phyloP scores from a whole-genome alignment of 2,329 filamentous ascomycete species.

The Cucurbitaria berberidis region DNA sequence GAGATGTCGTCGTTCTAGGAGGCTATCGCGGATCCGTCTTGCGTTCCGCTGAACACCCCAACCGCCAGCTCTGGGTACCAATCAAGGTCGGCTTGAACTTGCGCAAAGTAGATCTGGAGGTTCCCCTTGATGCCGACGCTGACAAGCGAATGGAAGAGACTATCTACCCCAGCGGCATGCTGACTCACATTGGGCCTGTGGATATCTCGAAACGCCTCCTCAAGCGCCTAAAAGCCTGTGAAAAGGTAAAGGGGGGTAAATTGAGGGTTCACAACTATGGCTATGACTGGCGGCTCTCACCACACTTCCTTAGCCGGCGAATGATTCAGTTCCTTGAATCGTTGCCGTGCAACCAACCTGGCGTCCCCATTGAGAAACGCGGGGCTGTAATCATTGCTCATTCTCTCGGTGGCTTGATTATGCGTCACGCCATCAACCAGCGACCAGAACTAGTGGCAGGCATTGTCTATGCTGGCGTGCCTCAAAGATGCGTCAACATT shows the following conservation, averaged over 20 bases:
- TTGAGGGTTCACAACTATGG: slow-evolving; percentile 88
- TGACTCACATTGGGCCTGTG: slow-evolving; percentile 89
- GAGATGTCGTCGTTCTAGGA: slow-evolving; percentile 86
- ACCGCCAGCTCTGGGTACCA: slow-evolving; percentile 92
- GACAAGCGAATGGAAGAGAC: slow-evolving; percentile 81
- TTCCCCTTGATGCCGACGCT: slow-evolving; percentile 80
- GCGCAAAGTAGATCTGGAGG: slow-evolving; percentile 87
- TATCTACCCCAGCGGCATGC: slow-evolving; percentile 86
- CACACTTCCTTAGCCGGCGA: slow-evolving; percentile 72
- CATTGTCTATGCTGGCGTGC: slow-evolving; percentile 83
- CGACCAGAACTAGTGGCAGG: slow-evolving; percentile 84
- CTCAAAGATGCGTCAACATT: slow-evolving; percentile 88
- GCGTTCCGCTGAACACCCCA: slow-evolving; percentile 78
- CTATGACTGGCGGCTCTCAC: slow-evolving; percentile 93
- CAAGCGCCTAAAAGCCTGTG: slow-evolving; percentile 74
- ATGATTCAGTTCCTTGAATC: slow-evolving; percentile 75
- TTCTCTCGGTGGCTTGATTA: slow-evolving; percentile 85
- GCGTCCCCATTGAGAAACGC: slow-evolving; percentile 58
- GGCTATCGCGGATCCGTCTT: slow-evolving; percentile 92
- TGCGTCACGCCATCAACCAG: slow-evolving; percentile 84
- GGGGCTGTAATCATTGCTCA: slow-evolving; percentile 87
- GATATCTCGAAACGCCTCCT: slow-evolving; percentile 86
- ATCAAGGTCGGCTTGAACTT: slow-evolving; percentile 92
- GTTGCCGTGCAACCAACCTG: slow-evolving; percentile 74
- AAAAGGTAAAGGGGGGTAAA: slow-evolving; percentile 73